Conservation (phyloP, 441 rosid genomes). For the Melastoma candidum region DNA sequence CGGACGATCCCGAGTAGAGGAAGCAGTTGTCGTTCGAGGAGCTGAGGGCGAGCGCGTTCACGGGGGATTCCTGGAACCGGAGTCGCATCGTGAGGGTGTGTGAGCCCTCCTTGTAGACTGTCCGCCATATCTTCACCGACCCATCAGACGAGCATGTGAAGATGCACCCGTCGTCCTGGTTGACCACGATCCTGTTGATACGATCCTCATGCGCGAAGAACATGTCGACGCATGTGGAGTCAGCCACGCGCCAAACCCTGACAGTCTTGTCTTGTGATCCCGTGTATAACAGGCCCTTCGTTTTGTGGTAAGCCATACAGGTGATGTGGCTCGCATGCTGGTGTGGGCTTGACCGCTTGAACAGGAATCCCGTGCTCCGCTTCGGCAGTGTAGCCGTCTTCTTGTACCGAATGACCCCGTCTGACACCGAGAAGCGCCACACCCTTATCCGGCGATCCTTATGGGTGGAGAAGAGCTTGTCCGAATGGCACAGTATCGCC, state of each 20-base stretch:
- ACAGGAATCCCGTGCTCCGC: conserved; percentile 22
- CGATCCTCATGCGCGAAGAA: conserved; percentile 48
- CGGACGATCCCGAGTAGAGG: conserved; percentile 45
- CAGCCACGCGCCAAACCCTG: conserved; percentile 38
- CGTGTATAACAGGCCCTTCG: conserved; percentile 38
- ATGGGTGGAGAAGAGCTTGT: conserved; percentile 42
- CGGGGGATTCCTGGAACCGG: conserved; percentile 44
- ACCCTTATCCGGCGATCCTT: conserved; percentile 33
- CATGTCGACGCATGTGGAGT: conserved; percentile 40
- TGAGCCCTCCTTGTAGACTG: conserved; percentile 38
- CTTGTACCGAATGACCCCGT: conserved; percentile 21
- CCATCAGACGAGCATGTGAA: conserved; percentile 50
- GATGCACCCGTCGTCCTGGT: conserved; percentile 47
- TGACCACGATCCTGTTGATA: conserved; percentile 31
- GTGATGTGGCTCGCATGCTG: conserved; percentile 36
- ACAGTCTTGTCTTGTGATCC: conserved; percentile 39
- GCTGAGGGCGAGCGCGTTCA: conserved; percentile 40
- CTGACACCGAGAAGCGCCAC: conserved; percentile 31
- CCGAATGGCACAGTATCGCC: conserved; percentile 32
- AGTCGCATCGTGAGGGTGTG: conserved; percentile 46
- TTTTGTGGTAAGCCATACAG: conserved; percentile 49
- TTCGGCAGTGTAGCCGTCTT: conserved; percentile 35
- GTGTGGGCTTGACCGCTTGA: conserved; percentile 21
- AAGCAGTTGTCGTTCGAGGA: conserved; percentile 20
- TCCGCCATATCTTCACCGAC: conserved; percentile 50